Percentiles rank a stretch among this genome's conserved stretches.
Conservation (phyloP, 1,284 basidiomycete genomes). For the Hemileia vastatrix region DNA sequence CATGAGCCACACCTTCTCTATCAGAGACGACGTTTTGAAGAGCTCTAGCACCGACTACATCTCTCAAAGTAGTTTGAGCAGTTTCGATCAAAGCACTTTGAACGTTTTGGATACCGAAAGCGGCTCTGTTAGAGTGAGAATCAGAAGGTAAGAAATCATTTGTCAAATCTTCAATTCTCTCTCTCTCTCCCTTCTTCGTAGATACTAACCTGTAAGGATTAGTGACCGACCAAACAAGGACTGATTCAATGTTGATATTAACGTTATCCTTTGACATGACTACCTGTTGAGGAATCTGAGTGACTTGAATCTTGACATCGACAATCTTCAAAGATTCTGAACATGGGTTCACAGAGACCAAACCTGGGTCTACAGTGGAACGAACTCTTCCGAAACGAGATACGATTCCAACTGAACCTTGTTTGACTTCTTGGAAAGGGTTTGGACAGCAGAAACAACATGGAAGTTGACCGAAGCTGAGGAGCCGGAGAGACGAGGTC, state of each 20-base stretch:
- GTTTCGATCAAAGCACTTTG: conserved; percentile 78
- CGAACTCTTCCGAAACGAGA: conserved; percentile 43
- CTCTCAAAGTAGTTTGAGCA: conserved; percentile 87
- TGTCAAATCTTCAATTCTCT: too few relatives aligned
- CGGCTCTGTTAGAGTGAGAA: conserved; percentile 69
- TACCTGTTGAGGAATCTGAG: conserved; percentile 69
- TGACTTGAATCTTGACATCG: conserved; percentile 90
- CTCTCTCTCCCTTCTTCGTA: not conserved
- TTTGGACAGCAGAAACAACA: conserved; percentile 56
- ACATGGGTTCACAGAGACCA: conserved; percentile 85
- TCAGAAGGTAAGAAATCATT: not conserved
- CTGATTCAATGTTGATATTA: conserved; percentile 73
- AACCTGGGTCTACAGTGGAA: conserved; percentile 73
- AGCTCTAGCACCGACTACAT: conserved; percentile 85
- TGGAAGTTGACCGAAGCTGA: conserved; percentile 66
- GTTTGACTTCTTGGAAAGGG: conserved; percentile 58
- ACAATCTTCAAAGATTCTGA: conserved; percentile 49
- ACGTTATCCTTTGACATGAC: conserved; percentile 74
- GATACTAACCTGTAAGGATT: conserved; percentile 25
- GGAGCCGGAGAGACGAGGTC: conserved; percentile 46
- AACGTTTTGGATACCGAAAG: conserved; percentile 81
- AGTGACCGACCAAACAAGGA: conserved; percentile 69
- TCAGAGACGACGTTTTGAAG: conserved; percentile 55
- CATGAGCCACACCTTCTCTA: conserved; percentile 87
- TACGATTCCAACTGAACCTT: conserved; percentile 83